Evolutionary conservation across 2,329 filamentous ascomycete genomes (phyloP), one percentile per base, ranked within the genome.

Genomic region (Trichoderma hamatum): DNA sequence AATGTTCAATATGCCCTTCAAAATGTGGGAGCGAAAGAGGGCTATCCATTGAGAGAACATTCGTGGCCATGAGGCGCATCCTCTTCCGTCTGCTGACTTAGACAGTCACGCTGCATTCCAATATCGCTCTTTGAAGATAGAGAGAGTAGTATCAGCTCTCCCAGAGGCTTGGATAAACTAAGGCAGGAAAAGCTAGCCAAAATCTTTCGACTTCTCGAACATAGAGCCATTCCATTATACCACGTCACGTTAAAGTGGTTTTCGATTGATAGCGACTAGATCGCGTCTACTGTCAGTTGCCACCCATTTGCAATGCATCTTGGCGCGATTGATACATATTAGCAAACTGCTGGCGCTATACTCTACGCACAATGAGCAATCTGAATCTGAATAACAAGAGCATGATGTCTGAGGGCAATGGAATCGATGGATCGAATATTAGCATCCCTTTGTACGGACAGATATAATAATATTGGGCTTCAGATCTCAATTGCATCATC

Each of bases 71-170:
- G 34, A 55, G 6, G 60, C 21, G n/a, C 34, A 46, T 63, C 21
- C 16, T 34, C 21, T n/a, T 26, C 21, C 19, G 14, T 14, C 43
- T 30, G 46, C 24, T 68, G 49, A 49, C 26, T 62, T 24, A 62
- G 58, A 68, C 56, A 56, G 16, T 55, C 58, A n/a, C 16, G 58
- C 10, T 55, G 34, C 66, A 60, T 68, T 61, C 58, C 66, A 39
- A 46, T 11, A 6, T 34, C 11, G 32, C 46, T 51, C 30, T 16
- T 26, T 5, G 5, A 26, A 21, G 24, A 52, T n/a, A 28, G 49
- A 28, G 5, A n/a, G 51, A 21, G 7, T 30, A 24, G 19, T n/a
- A n/a, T 51, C 30, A 28, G 6, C 28, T 21, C 16, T 39, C 64
- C 63, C 32, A 59, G 14, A 2, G 30, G 11, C 24, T 67, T 21